Evolutionary conservation across 805 yeast species (phyloP).

Genomic region (Candida takata): DNA sequence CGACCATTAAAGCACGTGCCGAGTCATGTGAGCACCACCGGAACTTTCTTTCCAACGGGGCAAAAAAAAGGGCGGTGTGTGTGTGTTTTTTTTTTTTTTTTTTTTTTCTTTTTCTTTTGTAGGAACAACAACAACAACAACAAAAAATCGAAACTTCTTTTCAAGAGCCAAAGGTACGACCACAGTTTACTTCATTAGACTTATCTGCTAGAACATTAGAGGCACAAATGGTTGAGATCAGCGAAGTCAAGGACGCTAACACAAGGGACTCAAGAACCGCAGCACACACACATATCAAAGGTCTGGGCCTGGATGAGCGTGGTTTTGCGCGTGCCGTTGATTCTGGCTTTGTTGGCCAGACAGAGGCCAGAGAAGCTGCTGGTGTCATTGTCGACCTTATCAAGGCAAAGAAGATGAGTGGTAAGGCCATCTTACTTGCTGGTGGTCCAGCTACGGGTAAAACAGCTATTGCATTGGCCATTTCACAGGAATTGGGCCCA

Average conservation of each 20-base stretch:
- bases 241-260: constrained; percentile 57
- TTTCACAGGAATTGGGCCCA: constrained; percentile 93
- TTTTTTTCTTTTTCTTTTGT: too few species aligned
- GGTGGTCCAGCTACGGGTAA: constrained; percentile 99
- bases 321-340: constrained; percentile 79
- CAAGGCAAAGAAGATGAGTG: constrained; percentile 87
- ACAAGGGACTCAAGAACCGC: constrained; percentile 68
- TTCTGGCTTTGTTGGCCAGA: constrained; percentile 78
- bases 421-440: constrained; percentile 90
- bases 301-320: constrained; percentile 86
- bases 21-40: too few species aligned
- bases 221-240: constrained; percentile 82
- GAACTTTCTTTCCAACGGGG: too few species aligned
- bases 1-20: too few species aligned
- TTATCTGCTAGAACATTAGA: too few species aligned
- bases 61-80: too few species aligned
- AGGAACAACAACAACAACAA: too few species aligned
- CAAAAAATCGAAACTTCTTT: too few species aligned
- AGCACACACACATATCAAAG: constrained; percentile 95
- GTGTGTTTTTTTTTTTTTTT: too few species aligned
- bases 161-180: too few species aligned
- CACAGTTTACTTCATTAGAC: too few species aligned
- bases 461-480: constrained; percentile 93
- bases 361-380: constrained; percentile 79
- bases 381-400: constrained; percentile 92